phyloP scores from a whole-genome alignment of 2,329 filamentous ascomycete species.

The Talaromyces sp. region DNA sequence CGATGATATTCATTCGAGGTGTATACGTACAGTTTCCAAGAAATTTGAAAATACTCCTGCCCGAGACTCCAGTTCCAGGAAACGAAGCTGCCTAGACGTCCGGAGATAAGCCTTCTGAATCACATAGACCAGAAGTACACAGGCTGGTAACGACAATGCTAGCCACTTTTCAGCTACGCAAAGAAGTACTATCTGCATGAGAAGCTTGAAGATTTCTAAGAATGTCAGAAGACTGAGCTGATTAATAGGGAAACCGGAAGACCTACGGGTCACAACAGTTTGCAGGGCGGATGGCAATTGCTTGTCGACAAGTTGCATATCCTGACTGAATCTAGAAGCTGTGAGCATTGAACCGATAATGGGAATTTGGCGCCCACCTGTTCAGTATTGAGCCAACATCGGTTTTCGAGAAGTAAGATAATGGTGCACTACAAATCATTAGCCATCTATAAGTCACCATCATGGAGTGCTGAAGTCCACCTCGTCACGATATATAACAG shows the following conservation, averaged over 20 bases:
- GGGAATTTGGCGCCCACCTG: not conserved
- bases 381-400: constrained; percentile 13
- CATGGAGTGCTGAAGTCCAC: not conserved
- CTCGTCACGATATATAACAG: constrained; percentile 9
- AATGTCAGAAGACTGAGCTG: no score
- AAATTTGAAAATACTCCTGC: constrained; percentile 58
- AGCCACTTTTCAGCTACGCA: constrained; percentile 4
- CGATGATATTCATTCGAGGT: not conserved
- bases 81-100: constrained; percentile 58
- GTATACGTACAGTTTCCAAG: constrained; percentile 49
- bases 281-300: constrained; percentile 32
- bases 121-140: constrained; percentile 40
- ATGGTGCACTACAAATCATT: constrained; percentile 1
- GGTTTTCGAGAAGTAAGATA: constrained; percentile 7
- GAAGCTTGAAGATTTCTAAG: constrained; percentile 12
- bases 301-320: constrained; percentile 44
- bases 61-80: constrained; percentile 61
- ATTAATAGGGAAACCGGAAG: no score
- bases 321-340: constrained; percentile 30
- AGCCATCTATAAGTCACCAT: not conserved
- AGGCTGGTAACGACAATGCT: constrained; percentile 1
- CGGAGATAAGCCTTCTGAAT: constrained; percentile 58
- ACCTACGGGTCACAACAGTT: constrained; percentile 10
- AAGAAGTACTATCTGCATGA: constrained; percentile 10
- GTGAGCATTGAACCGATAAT: not conserved